Evolutionary conservation across 225 moss, liverwort and hornwort genomes (phyloP), one percentile per base, ranked within the genome.

Genomic region (Polytrichum formosum): DNA sequence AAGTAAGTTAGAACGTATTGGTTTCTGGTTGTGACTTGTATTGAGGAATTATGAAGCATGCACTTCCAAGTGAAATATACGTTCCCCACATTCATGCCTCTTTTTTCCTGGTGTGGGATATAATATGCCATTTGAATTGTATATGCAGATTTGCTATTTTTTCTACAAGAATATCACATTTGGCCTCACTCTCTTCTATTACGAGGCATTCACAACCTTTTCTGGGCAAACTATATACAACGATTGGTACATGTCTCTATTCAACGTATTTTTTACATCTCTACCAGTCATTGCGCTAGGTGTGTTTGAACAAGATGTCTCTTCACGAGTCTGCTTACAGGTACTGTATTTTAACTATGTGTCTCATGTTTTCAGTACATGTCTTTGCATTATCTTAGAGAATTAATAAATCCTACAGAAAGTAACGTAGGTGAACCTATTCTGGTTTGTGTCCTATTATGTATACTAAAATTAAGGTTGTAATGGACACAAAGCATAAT

Each of bases 101-200:
- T 46, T 16, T 13, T 46, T 46, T 1, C 26, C 46, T 46, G 46
- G 46, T 46, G 46, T 46, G 46, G 3, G 13, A 46, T 46, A 46
- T 46, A 46, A 46, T 16, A 16, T 16, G 16, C 46, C 13, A 13
- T 46, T 16, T 46, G 46, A 46, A 46, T 46, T 46, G 13, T 13
- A 46, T 3, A 16, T 56, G 56, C 56, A 56, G 69, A 56, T 69
- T 29, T 29, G 27, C 56, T 88, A 88, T 70, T 84, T 88, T 72
- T 84, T 88, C 55, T 88, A 88, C 76, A 88, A 88, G 69, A 88
- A 88, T 55, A 65, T 88, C 13, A 79, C 84, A 18, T 88, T 84
- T 28, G 80, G 79, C n/a, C 29, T 88, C 72, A 82, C 84, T 53
- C 84, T 82, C 60, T 88, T 88, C 70, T 88, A 82, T 79, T 88